Percentiles rank a stretch among this genome's conserved stretches.
Evolutionary conservation across 768 basidiomycete genomes (phyloP).

Genomic region (Boletus rubescentipes): DNA sequence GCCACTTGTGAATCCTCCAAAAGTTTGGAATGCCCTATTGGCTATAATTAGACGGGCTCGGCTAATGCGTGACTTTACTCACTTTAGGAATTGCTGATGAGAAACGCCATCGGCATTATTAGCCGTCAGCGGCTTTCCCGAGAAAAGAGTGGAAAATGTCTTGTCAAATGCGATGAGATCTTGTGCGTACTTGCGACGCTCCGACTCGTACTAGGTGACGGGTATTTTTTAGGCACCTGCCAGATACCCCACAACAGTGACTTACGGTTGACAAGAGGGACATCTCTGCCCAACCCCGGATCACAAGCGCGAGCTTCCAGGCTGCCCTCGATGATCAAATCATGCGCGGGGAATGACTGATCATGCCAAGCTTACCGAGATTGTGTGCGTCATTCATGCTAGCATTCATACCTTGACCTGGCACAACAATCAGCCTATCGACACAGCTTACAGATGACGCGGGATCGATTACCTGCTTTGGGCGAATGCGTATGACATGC

Average conservation of each 20-base stretch:
- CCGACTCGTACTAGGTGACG: constrained; percentile 46
- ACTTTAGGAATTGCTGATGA: constrained; percentile 48
- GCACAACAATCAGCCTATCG: constrained; percentile 18
- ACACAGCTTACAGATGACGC: not conserved
- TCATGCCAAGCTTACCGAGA: constrained; percentile 33
- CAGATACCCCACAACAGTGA: not conserved
- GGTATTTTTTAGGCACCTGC: not conserved
- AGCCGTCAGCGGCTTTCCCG: constrained; percentile 46
- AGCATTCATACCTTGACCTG: constrained; percentile 55
- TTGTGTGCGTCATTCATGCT: constrained; percentile 57
- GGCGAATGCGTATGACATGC: constrained; percentile 49
- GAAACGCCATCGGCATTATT: constrained; percentile 37
- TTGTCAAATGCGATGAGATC: constrained; percentile 57
- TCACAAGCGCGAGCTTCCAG: constrained; percentile 55
- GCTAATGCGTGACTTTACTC: constrained; percentile 4
- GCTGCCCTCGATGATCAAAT: constrained; percentile 24
- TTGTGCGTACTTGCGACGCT: constrained; percentile 53
- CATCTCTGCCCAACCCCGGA: constrained; percentile 46
- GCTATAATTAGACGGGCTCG: not conserved
- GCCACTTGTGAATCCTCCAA: constrained; percentile 47
- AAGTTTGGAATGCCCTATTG: constrained; percentile 43
- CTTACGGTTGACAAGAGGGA: constrained; percentile 47
- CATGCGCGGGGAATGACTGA: not conserved
- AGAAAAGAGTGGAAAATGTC: constrained; percentile 50
- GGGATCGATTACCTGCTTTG: constrained; percentile 36